Evolutionary conservation across 768 basidiomycete genomes (phyloP).

Genomic region (Filobasidium floriforme): DNA sequence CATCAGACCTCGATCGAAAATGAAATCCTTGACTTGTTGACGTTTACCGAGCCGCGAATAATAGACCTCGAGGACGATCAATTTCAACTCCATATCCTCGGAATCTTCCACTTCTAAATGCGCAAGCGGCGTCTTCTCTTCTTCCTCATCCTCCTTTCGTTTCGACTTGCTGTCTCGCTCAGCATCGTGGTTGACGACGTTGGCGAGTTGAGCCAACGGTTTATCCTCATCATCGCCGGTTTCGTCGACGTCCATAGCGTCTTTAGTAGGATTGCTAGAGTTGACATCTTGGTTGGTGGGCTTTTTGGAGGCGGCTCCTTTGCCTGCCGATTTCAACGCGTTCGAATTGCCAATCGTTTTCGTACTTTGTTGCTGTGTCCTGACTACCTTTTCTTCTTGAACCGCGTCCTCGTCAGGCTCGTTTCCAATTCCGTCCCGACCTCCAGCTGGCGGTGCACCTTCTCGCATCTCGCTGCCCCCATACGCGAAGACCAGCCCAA

Average conservation of each 20-base stretch:
- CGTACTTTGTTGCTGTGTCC: constrained; percentile 3
- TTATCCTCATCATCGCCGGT: constrained; percentile 29
- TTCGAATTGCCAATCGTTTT: not conserved
- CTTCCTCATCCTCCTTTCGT: constrained; percentile 8
- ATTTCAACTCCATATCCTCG: constrained; percentile 77
- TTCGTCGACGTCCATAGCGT: constrained; percentile 20
- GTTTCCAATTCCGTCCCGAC: not conserved
- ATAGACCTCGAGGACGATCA: constrained; percentile 84
- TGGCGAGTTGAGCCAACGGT: constrained; percentile 4
- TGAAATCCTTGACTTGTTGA: constrained; percentile 72
- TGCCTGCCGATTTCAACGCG: constrained; percentile 21
- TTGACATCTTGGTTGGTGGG: not conserved
- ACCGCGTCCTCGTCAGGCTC: constrained; percentile 11
- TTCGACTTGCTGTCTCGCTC: constrained; percentile 3
- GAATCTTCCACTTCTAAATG: constrained; percentile 61
- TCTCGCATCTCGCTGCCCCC: constrained; percentile 65
- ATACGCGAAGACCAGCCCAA: constrained; percentile 75
- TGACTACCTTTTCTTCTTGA: constrained; percentile 10
- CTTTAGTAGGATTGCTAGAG: constrained; percentile 12
- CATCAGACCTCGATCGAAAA: constrained; percentile 82
- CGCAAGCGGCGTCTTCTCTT: constrained; percentile 25
- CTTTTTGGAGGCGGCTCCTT: not conserved
- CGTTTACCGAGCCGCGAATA: constrained; percentile 78
- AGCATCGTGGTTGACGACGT: constrained; percentile 7
- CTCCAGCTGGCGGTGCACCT: constrained; percentile 46